These are phyloP conservation scores for Ophiostoma triangulosporum DNA, from an alignment of 2,329 filamentous ascomycete genomes.

Conservation along the genomic window DNA sequence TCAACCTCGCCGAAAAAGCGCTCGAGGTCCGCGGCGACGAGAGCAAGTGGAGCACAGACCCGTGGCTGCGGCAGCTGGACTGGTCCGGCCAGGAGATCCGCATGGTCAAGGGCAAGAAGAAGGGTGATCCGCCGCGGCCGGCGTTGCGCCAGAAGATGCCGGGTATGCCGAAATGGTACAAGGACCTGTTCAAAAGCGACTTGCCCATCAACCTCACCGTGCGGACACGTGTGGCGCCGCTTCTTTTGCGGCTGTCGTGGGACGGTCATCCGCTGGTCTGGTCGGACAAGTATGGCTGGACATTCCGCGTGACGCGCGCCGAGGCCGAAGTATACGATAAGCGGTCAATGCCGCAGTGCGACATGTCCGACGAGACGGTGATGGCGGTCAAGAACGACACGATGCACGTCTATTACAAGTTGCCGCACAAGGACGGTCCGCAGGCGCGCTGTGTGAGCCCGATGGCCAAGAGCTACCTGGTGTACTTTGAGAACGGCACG, in stretches of 20 bases:
- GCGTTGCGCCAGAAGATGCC: slow-evolving; percentile 81
- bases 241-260: slow-evolving; percentile 77
- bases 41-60: slow-evolving; percentile 61
- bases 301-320: slow-evolving; percentile 58
- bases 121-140: slow-evolving; percentile 62
- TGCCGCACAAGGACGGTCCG: slow-evolving; percentile 92
- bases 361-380: slow-evolving; percentile 64
- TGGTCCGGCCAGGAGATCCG: slow-evolving; percentile 89
- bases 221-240: slow-evolving; percentile 71
- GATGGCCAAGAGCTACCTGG: slow-evolving; percentile 78
- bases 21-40: slow-evolving; percentile 57
- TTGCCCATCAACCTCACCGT: slow-evolving; percentile 66
- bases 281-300: slow-evolving; percentile 91
- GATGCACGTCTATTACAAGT: slow-evolving; percentile 65
- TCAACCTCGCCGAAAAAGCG: slow-evolving; percentile 63
- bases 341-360: slow-evolving; percentile 60
- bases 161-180: slow-evolving; percentile 94
- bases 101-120: slow-evolving; percentile 86
- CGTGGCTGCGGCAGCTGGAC: slow-evolving; percentile 87
- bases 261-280: slow-evolving; percentile 80
- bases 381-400: slow-evolving; percentile 51
- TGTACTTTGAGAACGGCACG: slow-evolving; percentile 81
- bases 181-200: slow-evolving; percentile 67
- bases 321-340: slow-evolving; percentile 50
- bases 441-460: slow-evolving; percentile 72